These are phyloP conservation scores for Stachybotrys chlorohalonatus DNA, from an alignment of 2,329 filamentous ascomycete genomes.

Conservation along the genomic window DNA sequence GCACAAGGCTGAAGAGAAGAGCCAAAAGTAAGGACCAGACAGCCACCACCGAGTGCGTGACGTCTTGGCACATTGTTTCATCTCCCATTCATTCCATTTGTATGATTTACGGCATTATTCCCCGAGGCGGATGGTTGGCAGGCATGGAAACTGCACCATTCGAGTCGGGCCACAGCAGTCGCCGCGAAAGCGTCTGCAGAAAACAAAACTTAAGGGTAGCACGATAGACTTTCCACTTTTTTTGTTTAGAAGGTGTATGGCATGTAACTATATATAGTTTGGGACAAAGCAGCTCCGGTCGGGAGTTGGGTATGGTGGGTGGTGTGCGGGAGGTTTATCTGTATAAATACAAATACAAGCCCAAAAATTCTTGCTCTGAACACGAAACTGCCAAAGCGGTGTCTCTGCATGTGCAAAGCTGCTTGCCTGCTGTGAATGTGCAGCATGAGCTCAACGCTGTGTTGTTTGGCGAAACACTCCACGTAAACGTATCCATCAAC, in stretches of 20 bases:
- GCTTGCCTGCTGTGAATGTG: too few species aligned
- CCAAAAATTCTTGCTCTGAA: too few species aligned
- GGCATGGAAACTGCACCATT: background rate
- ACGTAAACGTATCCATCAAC: too few species aligned
- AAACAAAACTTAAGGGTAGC: background rate
- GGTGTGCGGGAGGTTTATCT: background rate
- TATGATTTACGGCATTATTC: background rate
- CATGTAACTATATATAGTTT: background rate
- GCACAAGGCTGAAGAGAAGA: conserved; percentile 23
- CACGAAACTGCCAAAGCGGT: too few species aligned
- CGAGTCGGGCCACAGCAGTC: background rate
- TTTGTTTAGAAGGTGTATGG: background rate
- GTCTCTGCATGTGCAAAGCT: too few species aligned
- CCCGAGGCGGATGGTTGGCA: background rate
- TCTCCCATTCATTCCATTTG: background rate
- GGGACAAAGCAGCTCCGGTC: background rate
- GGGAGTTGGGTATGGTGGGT: background rate
- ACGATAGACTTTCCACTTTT: background rate
- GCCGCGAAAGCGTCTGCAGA: background rate
- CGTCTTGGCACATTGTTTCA: background rate
- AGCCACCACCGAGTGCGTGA: background rate
- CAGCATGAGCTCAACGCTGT: too few species aligned
- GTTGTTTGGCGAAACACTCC: too few species aligned
- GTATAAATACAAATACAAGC: background rate
- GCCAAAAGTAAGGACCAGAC: background rate